phyloP scores from a whole-genome alignment of 345 rosid genomes.

The Citrus reticulata region DNA sequence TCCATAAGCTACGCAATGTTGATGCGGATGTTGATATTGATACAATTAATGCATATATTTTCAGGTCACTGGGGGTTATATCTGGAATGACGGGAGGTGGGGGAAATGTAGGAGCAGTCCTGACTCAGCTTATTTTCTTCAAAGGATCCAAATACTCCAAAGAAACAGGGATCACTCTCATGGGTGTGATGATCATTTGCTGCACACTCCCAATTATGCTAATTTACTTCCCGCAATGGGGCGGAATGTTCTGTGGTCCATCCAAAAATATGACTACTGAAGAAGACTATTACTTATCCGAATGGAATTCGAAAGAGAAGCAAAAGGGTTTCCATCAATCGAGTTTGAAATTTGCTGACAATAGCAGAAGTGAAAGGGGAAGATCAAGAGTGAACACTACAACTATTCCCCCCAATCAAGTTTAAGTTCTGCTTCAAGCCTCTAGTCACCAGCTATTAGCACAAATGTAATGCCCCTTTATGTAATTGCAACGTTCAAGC shows the following conservation, averaged over 20 bases:
- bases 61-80: constrained; percentile 75
- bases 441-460: not conserved
- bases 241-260: constrained; percentile 86
- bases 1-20: not conserved
- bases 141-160: constrained; percentile 73
- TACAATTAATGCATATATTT: not conserved
- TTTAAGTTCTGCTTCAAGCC: constrained; percentile 6
- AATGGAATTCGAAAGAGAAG: constrained; percentile 60
- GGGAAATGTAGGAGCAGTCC: constrained; percentile 81
- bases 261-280: constrained; percentile 41
- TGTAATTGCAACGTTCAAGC: not conserved
- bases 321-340: constrained; percentile 44
- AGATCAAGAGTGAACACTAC: constrained; percentile 8
- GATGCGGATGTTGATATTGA: not conserved
- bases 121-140: constrained; percentile 84
- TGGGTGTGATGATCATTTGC: constrained; percentile 80
- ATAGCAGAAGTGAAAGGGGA: constrained; percentile 69
- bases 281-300: constrained; percentile 76
- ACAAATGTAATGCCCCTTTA: not conserved
- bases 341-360: constrained; percentile 72
- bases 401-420: constrained; percentile 12
- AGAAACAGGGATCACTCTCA: constrained; percentile 67
- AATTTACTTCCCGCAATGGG: constrained; percentile 91
- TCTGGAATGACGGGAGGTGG: constrained; percentile 95
- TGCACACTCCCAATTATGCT: constrained; percentile 64